A percentile compares a stretch with the other conserved stretches of the same genome.
Conservation (phyloP, 2,329 filamentous ascomycete genomes). For the Botrytis deweyae region DNA sequence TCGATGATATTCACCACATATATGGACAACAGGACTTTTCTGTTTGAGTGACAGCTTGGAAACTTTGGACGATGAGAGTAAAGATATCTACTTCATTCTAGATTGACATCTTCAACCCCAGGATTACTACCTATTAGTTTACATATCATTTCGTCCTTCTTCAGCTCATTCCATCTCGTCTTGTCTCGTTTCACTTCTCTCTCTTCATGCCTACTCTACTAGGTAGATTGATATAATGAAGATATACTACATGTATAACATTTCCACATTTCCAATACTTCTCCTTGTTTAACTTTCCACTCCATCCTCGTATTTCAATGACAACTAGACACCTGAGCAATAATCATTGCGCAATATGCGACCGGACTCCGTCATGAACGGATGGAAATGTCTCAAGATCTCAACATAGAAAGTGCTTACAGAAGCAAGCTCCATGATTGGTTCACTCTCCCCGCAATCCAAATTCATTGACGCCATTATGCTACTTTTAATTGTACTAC, state of each 20-base stretch:
- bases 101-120: neutral
- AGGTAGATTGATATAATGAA: neutral
- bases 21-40: neutral
- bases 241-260: neutral
- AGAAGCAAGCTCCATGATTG: slow-evolving; percentile 20
- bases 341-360: neutral
- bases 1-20: neutral
- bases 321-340: neutral
- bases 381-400: neutral
- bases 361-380: neutral
- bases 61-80: neutral
- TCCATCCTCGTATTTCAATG: neutral
- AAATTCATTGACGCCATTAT: slow-evolving; percentile 11
- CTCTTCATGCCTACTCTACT: neutral
- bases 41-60: neutral
- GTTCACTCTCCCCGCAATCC: slow-evolving; percentile 18
- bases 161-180: no score
- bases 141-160: no score
- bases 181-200: no score
- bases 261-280: neutral
- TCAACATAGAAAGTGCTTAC: slow-evolving; percentile 11
- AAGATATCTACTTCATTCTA: neutral
- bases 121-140: no score
- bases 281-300: no score
- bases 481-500: slow-evolving; percentile 5